Percentiles rank a stretch among this genome's conserved stretches.
phyloP scores from a whole-genome alignment of 257 asterid genomes.

The Thymus quinquecostatus region DNA sequence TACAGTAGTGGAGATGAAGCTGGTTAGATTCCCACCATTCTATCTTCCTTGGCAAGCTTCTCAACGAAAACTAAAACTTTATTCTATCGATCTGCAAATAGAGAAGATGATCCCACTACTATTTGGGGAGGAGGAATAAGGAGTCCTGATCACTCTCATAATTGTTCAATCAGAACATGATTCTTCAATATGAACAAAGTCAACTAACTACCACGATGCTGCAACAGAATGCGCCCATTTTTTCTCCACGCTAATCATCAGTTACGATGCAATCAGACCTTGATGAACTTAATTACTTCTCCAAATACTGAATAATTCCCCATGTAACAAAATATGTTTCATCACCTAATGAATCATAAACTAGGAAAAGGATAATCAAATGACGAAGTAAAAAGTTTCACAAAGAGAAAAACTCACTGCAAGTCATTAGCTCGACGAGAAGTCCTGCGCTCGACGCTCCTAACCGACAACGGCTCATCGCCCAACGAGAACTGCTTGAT shows the following conservation, averaged over 20 bases:
- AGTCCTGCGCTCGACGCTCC: conserved; percentile 83
- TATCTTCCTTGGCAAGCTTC: not conserved
- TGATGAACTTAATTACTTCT: not conserved
- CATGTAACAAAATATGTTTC: not conserved
- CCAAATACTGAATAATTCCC: not conserved
- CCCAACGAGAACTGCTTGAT: conserved; percentile 85
- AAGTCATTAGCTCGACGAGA: conserved; percentile 81
- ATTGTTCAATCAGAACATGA: not conserved
- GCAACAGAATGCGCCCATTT: not conserved
- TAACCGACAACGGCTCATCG: conserved; percentile 81
- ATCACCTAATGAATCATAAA: conserved; percentile 7
- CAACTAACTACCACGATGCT: not conserved
- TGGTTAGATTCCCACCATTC: not conserved
- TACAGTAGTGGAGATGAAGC: not conserved
- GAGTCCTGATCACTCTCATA: not conserved
- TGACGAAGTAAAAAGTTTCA: conserved; percentile 6
- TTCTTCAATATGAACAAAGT: not conserved
- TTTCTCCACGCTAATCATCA: not conserved
- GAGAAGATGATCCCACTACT: not conserved
- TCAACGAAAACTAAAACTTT: not conserved
- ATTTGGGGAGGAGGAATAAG: not conserved
- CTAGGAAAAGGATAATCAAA: conserved; percentile 5
- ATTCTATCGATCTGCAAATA: not conserved
- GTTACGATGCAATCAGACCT: not conserved
- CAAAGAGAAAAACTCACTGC: conserved; percentile 67